Evolutionary conservation across 2,329 filamentous ascomycete genomes (phyloP), one percentile per base, ranked within the genome.

Genomic region (Cadophora gregata): DNA sequence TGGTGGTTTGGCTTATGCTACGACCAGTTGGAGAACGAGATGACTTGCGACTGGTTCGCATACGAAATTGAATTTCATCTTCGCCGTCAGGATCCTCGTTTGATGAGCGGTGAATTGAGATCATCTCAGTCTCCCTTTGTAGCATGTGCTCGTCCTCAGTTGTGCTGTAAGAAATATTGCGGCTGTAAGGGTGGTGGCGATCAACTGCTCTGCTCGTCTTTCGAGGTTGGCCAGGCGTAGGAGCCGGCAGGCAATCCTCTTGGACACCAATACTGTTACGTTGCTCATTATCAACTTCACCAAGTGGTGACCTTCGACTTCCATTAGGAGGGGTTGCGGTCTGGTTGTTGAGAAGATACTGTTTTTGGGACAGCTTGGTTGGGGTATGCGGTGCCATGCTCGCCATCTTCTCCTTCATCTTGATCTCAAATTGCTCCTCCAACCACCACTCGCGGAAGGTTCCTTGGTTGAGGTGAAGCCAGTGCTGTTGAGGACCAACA

Each of bases 371-470:
- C 72, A 84, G 85, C 77, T 82, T 86, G 70, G 84, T 86, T 66
- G 84, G 88, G 61, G 87, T 90, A 79, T 82, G 88, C 59, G 87
- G 86, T 67, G 73, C 74, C 61, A 75, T 74, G 62, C 63, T 72
- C 10, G 79, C 80, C 27, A 85, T 82, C 74, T 87, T 81, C 76
- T 90, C 86, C 77, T 86, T 87, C 76, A 77, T 75, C 51, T 77
- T 78, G 63, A 76, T 71, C 65, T 78, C 77, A 42, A 76, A 77
- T 53, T 83, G 85, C 76, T 92, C 90, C 76, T 92, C 89, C 71
- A 88, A 85, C 93, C 94, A 98, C 96, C 96, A 99, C 80, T 98
- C 93, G n/a, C 96, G 88, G 88, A 99, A 99, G 42, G 92, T 90
- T 42, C 92, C 92, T 80, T 99, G 96, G 82, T 99, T 97, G 69